Percentiles rank a stretch among this genome's conserved stretches.
Conservation (phyloP, 1,139 yeast genomes). For the Suhomyces guaymorum region DNA sequence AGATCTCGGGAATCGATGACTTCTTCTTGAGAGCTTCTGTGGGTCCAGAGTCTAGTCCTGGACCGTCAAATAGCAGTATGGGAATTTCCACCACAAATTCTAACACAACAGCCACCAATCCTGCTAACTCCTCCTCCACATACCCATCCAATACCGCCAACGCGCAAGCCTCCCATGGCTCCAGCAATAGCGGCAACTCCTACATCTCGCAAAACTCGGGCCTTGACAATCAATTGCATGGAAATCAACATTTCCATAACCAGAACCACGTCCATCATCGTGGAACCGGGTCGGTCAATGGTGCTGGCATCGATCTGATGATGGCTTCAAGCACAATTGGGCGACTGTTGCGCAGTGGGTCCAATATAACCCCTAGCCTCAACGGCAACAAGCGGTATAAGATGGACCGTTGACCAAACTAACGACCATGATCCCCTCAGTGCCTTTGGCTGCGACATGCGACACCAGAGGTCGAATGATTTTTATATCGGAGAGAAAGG, state of each 20-base stretch:
- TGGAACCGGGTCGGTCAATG: not conserved
- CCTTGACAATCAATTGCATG: constrained; percentile 1
- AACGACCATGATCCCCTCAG: constrained; percentile 1
- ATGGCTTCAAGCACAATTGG: constrained; percentile 6
- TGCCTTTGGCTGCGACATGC: no score
- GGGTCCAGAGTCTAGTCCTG: constrained; percentile 10
- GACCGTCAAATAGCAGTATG: constrained; percentile 1
- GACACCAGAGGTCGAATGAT: no score
- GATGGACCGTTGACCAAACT: constrained; percentile 13
- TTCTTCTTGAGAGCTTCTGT: constrained; percentile 28
- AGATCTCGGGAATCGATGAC: constrained; percentile 35
- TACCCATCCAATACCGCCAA: not conserved
- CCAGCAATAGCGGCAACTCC: constrained; percentile 1
- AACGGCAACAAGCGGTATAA: constrained; percentile 16
- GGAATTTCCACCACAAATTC: constrained; percentile 1
- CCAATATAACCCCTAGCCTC: constrained; percentile 3
- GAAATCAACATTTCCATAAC: constrained; percentile 7
- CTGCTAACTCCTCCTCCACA: not conserved
- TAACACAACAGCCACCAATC: not conserved
- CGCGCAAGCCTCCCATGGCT: not conserved
- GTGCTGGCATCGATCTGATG: constrained; percentile 10
- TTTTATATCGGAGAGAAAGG: no score
- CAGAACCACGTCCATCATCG: constrained; percentile 3
- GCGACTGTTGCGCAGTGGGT: constrained; percentile 6
- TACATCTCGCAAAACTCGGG: constrained; percentile 5